phyloP scores from a whole-genome alignment of 1,139 yeast species.

The Hyphopichia khmerensis region DNA sequence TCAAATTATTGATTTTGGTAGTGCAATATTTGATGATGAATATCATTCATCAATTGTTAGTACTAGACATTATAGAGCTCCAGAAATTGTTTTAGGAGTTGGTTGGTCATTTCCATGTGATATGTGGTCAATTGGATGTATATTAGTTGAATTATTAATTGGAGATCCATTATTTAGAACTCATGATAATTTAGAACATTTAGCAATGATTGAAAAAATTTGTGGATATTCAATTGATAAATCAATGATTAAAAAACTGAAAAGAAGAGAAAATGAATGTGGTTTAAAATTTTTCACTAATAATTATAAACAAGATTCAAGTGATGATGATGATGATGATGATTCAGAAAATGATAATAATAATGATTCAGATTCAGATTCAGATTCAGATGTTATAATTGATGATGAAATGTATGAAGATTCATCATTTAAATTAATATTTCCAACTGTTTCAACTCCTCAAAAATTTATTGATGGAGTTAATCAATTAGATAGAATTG shows the following conservation, averaged over 20 bases:
- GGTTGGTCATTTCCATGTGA: conserved; percentile 96
- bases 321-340: conserved; percentile 17
- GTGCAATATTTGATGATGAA: conserved; percentile 91
- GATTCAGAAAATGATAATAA: conserved; percentile 16
- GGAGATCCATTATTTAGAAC: conserved; percentile 97
- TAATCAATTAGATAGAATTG: conserved; percentile 49
- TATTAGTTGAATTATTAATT: conserved; percentile 82
- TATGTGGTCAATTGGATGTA: conserved; percentile 96
- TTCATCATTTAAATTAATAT: conserved; percentile 28
- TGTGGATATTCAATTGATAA: conserved; percentile 46
- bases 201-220: conserved; percentile 90
- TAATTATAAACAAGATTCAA: conserved; percentile 16
- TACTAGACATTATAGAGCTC: conserved; percentile 95
- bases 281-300: conserved; percentile 41
- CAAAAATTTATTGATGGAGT: conserved; percentile 54
- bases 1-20: conserved; percentile 92
- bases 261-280: conserved; percentile 40
- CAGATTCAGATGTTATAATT: conserved; percentile 26
- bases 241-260: conserved; percentile 35
- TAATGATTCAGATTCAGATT: conserved; percentile 18
- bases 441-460: conserved; percentile 39
- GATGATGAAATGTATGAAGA: conserved; percentile 28
- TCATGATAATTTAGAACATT: conserved; percentile 90
- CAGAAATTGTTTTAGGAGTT: conserved; percentile 87
- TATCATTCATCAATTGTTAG: conserved; percentile 91